phyloP scores from a whole-genome alignment of 2,329 filamentous ascomycete species.

The Hymenoscyphus scutula region DNA sequence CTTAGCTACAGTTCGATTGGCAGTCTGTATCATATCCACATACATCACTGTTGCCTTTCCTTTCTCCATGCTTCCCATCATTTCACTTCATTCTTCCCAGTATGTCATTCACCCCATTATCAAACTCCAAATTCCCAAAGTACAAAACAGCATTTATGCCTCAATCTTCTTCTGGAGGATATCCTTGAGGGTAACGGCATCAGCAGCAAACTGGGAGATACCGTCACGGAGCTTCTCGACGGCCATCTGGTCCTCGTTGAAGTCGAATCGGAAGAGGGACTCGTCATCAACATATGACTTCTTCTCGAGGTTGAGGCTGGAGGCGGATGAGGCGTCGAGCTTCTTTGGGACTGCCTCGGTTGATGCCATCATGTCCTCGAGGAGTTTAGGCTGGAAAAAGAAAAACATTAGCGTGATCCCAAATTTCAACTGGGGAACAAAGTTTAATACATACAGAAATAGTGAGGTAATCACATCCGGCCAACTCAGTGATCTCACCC shows the following conservation, averaged over 20 bases:
- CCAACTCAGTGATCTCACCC: conserved; percentile 97
- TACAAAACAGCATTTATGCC: conserved; percentile 22
- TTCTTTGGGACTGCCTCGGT: conserved; percentile 82
- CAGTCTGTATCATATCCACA: too few relatives aligned
- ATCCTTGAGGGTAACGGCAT: conserved; percentile 89
- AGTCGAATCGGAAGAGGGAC: conserved; percentile 91
- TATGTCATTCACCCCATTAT: too few relatives aligned
- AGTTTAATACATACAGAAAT: conserved; percentile 67
- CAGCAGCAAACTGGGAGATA: conserved; percentile 98
- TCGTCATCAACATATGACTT: conserved; percentile 89
- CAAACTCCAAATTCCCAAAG: conserved; percentile 5
- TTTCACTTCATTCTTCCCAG: too few relatives aligned
- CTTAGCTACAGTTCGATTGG: too few relatives aligned
- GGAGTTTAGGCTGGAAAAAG: conserved; percentile 70
- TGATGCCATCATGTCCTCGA: conserved; percentile 92
- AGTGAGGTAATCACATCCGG: conserved; percentile 97
- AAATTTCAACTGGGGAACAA: neutral
- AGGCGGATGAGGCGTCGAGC: conserved; percentile 70
- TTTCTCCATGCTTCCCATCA: too few relatives aligned
- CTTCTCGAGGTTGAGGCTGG: conserved; percentile 75
- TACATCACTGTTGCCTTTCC: too few relatives aligned
- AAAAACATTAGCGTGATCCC: neutral
- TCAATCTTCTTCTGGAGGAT: conserved; percentile 84
- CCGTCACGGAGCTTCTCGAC: conserved; percentile 99
- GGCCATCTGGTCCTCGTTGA: conserved; percentile 99